Conservation (phyloP, 1,284 basidiomycete genomes). For the Pulchroboletus neoregius region DNA sequence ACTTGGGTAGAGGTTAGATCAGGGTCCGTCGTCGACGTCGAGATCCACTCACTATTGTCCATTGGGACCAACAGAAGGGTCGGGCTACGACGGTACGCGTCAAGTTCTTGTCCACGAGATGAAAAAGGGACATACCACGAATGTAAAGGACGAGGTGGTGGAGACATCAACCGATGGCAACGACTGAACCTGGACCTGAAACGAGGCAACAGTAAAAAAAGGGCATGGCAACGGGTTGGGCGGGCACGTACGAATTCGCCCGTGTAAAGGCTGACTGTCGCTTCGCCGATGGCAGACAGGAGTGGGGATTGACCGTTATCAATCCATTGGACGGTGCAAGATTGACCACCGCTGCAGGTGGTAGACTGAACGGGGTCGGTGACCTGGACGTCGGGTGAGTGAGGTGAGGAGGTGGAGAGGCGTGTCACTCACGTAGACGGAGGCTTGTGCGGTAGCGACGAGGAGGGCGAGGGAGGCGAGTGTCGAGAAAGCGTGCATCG, state of each 20-base stretch:
- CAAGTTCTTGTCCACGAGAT: neutral
- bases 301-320: conserved; percentile 57
- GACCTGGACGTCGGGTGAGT: conserved; percentile 38
- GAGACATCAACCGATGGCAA: conserved; percentile 40
- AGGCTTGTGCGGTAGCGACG: conserved; percentile 17
- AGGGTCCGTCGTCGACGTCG: neutral
- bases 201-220: conserved; percentile 15
- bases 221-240: neutral
- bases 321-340: conserved; percentile 54
- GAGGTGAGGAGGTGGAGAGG: accelerated
- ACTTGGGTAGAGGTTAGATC: conserved; percentile 16
- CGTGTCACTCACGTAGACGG: conserved; percentile 26
- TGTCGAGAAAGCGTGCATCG: conserved; percentile 16
- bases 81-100: conserved; percentile 11
- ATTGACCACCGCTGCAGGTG: conserved; percentile 47
- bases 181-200: conserved; percentile 36
- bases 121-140: conserved; percentile 32
- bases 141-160: conserved; percentile 31
- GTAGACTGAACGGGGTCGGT: conserved; percentile 42
- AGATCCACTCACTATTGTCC: conserved; percentile 26
- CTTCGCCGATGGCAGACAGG: conserved; percentile 46
- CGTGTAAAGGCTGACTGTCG: conserved; percentile 51
- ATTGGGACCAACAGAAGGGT: conserved; percentile 15
- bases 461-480: conserved; percentile 24
- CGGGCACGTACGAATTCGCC: conserved; percentile 42